phyloP scores from a whole-genome alignment of 169 alveolate genomes.

The Blepharisma undulans region DNA sequence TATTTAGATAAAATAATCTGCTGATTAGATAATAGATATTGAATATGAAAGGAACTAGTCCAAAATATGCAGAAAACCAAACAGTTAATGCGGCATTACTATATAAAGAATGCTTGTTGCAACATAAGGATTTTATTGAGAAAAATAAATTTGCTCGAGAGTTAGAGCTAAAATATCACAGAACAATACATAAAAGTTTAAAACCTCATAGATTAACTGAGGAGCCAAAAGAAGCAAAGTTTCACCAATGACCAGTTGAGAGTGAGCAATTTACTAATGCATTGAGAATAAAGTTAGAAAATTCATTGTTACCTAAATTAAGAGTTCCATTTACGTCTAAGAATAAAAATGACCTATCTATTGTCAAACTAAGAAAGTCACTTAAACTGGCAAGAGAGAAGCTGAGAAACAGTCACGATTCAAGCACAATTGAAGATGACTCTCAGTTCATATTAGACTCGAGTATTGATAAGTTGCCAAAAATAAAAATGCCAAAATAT shows the following conservation, averaged over 20 bases:
- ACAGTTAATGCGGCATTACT: not conserved
- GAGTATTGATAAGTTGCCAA: not conserved
- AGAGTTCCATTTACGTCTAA: not conserved
- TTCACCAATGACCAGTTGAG: not conserved
- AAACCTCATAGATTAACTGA: not conserved
- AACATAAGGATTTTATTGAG: not conserved
- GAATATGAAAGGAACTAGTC: not conserved
- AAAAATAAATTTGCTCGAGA: conserved; percentile 9
- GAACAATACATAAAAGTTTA: not conserved
- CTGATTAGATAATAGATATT: not conserved
- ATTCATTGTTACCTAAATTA: not conserved
- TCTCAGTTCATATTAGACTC: not conserved
- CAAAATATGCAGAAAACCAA: not conserved
- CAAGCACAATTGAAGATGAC: not conserved
- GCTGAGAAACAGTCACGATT: not conserved
- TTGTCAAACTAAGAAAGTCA: not conserved
- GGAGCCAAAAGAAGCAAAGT: not conserved
- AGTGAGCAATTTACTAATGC: not conserved
- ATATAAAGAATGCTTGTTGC: not conserved
- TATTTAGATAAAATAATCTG: not conserved
- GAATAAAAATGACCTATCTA: not conserved
- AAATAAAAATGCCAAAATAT: not conserved
- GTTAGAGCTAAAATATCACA: not conserved
- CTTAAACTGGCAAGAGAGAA: not conserved
- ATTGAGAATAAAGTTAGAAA: not conserved